These are phyloP conservation scores for Ilyonectria mors-panacis DNA, from an alignment of 2,329 filamentous ascomycete genomes.

Conservation along the genomic window DNA sequence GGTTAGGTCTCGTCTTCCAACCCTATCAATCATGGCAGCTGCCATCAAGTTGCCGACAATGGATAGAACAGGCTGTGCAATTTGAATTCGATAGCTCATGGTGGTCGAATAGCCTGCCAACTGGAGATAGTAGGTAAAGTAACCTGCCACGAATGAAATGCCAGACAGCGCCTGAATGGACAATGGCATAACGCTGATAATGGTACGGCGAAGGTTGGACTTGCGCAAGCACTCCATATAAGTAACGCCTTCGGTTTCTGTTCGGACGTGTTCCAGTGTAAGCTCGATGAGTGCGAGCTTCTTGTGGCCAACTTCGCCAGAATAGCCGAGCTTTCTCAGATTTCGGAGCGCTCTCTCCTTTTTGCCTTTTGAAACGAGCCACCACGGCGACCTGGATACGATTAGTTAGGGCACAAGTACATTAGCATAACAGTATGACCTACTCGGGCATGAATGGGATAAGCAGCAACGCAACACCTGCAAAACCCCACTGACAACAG, in stretches of 20 bases:
- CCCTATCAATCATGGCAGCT: slow-evolving; percentile 25
- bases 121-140: slow-evolving; percentile 36
- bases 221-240: slow-evolving; percentile 36
- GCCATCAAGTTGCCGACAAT: slow-evolving; percentile 32
- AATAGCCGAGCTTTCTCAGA: slow-evolving; percentile 17
- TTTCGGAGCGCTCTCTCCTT: slow-evolving; percentile 7
- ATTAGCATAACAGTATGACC: not conserved
- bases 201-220: slow-evolving; percentile 36
- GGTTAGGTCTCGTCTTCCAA: slow-evolving; percentile 28
- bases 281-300: slow-evolving; percentile 28
- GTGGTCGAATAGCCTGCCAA: slow-evolving; percentile 21
- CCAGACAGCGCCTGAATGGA: slow-evolving; percentile 25
- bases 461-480: slow-evolving; percentile 10
- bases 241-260: slow-evolving; percentile 30
- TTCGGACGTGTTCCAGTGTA: slow-evolving; percentile 19
- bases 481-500: slow-evolving; percentile 33
- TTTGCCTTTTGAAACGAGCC: slow-evolving; percentile 32
- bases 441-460: slow-evolving; percentile 33
- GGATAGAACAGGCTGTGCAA: slow-evolving; percentile 19
- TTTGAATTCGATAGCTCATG: slow-evolving; percentile 22
- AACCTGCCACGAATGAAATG: slow-evolving; percentile 28
- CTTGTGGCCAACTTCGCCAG: slow-evolving; percentile 14
- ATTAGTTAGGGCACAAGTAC: not conserved
- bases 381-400: slow-evolving; percentile 27
- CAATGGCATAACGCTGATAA: slow-evolving; percentile 32